A percentile compares a stretch with the other conserved stretches of the same genome.
phyloP scores from a whole-genome alignment of 306 rosid species.

The Urtica urens region DNA sequence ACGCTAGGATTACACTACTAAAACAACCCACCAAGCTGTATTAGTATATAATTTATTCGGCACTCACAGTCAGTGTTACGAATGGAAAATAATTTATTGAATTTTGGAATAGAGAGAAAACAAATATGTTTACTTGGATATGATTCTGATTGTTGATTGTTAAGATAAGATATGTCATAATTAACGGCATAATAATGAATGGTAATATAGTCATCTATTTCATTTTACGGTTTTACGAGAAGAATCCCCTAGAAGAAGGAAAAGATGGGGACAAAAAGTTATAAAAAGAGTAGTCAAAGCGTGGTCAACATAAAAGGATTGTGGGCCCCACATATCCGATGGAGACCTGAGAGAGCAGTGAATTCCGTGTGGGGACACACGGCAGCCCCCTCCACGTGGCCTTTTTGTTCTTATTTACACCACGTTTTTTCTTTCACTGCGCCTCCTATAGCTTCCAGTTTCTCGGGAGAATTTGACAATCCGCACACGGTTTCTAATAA shows the following conservation, averaged over 20 bases:
- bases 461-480: not conserved
- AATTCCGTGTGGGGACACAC: constrained; percentile 18
- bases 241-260: no score
- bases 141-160: no score
- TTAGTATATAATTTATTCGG: no score
- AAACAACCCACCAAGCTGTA: no score
- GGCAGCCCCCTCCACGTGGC: constrained; percentile 19
- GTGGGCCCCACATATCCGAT: not conserved
- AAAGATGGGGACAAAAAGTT: not conserved
- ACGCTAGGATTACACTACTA: not conserved
- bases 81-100: no score
- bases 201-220: no score
- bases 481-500: not conserved
- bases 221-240: no score
- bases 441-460: constrained; percentile 9
- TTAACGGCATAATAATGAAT: no score
- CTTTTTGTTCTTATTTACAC: constrained; percentile 1
- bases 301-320: constrained; percentile 7
- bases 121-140: no score
- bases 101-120: not conserved
- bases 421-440: constrained; percentile 14
- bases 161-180: no score
- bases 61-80: no score
- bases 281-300: not conserved
- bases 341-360: constrained; percentile 4